A percentile compares a stretch with the other conserved stretches of the same genome.
These are phyloP conservation scores for Teratosphaeria zuluensis DNA, from an alignment of 2,329 filamentous ascomycete species.

Conservation along the genomic window DNA sequence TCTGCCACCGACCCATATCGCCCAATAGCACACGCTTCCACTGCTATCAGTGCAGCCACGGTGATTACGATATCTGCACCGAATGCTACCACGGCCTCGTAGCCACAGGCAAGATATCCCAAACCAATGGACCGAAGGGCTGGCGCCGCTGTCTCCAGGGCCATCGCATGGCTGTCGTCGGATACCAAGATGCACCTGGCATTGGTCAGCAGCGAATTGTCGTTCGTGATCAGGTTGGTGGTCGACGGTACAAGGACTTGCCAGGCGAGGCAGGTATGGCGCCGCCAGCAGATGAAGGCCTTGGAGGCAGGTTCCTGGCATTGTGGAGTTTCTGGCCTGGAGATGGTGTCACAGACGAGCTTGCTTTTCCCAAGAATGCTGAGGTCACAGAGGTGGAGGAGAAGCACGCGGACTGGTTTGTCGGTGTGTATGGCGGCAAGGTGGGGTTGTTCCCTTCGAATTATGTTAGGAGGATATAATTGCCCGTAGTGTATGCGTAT, in stretches of 20 bases:
- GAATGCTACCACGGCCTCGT: conserved; percentile 66
- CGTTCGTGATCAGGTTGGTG: conserved; percentile 67
- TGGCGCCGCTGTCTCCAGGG: conserved; percentile 75
- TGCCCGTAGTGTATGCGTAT: background rate
- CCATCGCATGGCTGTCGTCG: conserved; percentile 76
- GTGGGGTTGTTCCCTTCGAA: conserved; percentile 72
- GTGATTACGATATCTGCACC: conserved; percentile 81
- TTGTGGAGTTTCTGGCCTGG: conserved; percentile 72
- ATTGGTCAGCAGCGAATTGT: conserved; percentile 60
- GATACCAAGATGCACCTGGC: conserved; percentile 55
- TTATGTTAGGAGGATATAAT: conserved; percentile 47
- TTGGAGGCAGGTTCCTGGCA: conserved; percentile 54
- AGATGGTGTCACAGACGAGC: conserved; percentile 56
- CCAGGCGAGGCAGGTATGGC: conserved; percentile 22
- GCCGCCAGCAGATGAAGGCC: conserved; percentile 65
- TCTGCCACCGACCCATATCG: conserved; percentile 64
- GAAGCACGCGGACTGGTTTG: conserved; percentile 82
- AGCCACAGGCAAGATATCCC: conserved; percentile 53
- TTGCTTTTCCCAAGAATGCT: conserved; percentile 73
- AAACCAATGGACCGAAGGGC: conserved; percentile 66
- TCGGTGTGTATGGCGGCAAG: conserved; percentile 72
- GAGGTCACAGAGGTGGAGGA: conserved; percentile 77
- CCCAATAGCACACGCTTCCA: conserved; percentile 64
- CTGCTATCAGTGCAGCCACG: conserved; percentile 65
- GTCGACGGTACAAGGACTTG: conserved; percentile 52